Conservation (phyloP, 225 moss, liverwort and hornwort species). For the Thuidium tamariscinum region DNA sequence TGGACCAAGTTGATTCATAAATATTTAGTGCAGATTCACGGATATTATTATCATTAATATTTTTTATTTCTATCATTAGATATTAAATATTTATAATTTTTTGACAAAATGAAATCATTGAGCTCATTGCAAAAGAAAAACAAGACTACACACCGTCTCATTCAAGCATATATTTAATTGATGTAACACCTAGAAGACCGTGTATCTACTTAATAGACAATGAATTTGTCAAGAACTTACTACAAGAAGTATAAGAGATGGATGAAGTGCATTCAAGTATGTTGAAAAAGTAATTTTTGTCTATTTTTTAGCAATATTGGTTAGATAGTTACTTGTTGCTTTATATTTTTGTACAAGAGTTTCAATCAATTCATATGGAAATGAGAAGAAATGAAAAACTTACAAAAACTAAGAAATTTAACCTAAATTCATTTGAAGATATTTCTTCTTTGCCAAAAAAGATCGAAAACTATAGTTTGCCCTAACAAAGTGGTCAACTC, state of each 20-base stretch:
- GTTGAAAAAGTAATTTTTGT: not conserved
- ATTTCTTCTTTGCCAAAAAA: not conserved
- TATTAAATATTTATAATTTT: too few relatives aligned
- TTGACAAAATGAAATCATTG: too few relatives aligned
- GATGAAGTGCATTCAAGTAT: not conserved
- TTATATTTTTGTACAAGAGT: not conserved
- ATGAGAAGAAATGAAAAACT: not conserved
- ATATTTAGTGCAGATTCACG: not conserved
- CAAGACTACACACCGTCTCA: too few relatives aligned
- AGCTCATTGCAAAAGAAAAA: too few relatives aligned
- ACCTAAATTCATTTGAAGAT: not conserved
- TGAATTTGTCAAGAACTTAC: too few relatives aligned
- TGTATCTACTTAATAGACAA: too few relatives aligned
- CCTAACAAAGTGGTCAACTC: too few relatives aligned
- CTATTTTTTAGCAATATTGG: not conserved
- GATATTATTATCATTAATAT: too few relatives aligned
- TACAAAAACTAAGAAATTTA: not conserved
- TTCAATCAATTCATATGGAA: not conserved
- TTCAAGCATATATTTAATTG: too few relatives aligned
- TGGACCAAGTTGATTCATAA: not conserved
- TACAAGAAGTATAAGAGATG: not conserved
- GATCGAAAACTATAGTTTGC: not conserved
- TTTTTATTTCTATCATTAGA: too few relatives aligned
- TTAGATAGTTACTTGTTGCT: not conserved
- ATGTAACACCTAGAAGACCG: too few relatives aligned